Evolutionary conservation across 1,139 yeast genomes (phyloP).

Genomic region (Casaregolazyma suthepensis): DNA sequence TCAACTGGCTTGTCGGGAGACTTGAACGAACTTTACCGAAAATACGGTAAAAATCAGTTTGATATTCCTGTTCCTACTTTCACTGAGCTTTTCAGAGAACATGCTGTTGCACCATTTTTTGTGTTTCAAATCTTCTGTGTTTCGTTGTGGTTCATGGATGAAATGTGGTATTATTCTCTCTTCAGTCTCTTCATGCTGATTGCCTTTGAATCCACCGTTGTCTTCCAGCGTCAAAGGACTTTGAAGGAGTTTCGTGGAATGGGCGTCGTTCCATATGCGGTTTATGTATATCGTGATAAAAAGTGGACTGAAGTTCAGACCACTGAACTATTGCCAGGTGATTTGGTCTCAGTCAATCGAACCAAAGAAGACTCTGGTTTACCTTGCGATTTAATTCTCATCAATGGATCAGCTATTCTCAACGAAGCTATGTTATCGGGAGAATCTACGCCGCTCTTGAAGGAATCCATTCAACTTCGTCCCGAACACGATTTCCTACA

Average conservation of each 20-base stretch:
- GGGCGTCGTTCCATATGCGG: constrained; percentile 89
- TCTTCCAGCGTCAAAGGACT: constrained; percentile 84
- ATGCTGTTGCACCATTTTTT: constrained; percentile 97
- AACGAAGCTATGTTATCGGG: constrained; percentile 98
- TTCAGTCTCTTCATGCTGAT: constrained; percentile 90
- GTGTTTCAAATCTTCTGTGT: constrained; percentile 96
- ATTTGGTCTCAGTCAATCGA: constrained; percentile 79
- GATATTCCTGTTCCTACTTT: constrained; percentile 96
- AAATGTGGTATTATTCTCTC: constrained; percentile 91
- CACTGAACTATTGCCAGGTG: constrained; percentile 82
- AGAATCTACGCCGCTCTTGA: constrained; percentile 92
- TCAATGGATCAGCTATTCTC: constrained; percentile 87
- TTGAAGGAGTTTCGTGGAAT: constrained; percentile 92
- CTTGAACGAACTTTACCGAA: constrained; percentile 48
- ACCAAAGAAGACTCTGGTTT: constrained; percentile 87
- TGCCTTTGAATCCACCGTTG: constrained; percentile 91
- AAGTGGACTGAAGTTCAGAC: constrained; percentile 70
- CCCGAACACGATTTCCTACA: constrained; percentile 64
- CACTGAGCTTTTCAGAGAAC: constrained; percentile 86
- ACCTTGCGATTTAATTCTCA: constrained; percentile 88
- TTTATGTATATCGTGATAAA: constrained; percentile 64
- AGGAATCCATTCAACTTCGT: constrained; percentile 83
- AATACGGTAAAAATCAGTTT: constrained; percentile 78
- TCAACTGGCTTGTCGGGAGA: constrained; percentile 52
- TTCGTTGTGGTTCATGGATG: constrained; percentile 94